phyloP scores from a whole-genome alignment of 2,329 filamentous ascomycete species.

The Penicillium olsonii region DNA sequence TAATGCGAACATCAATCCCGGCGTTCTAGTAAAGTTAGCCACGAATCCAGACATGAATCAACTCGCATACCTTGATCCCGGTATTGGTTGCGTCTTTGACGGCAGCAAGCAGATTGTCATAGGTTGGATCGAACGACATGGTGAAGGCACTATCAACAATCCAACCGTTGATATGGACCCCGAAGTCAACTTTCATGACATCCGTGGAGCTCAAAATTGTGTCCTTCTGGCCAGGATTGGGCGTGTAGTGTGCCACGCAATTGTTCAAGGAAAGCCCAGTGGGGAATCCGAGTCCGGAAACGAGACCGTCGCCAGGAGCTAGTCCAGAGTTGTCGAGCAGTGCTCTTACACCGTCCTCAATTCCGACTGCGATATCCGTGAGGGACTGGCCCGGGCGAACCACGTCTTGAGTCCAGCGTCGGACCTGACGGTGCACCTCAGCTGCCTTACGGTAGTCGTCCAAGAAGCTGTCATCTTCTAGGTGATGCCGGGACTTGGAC shows the following conservation, averaged over 20 bases:
- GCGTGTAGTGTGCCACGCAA: constrained; percentile 58
- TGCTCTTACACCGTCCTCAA: constrained; percentile 57
- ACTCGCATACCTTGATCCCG: constrained; percentile 47
- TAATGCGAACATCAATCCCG: constrained; percentile 58
- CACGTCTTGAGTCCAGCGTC: constrained; percentile 51
- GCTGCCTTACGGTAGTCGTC: constrained; percentile 59
- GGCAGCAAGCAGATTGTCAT: constrained; percentile 72
- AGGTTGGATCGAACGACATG: constrained; percentile 71
- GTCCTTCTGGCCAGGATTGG: constrained; percentile 64
- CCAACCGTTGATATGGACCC: constrained; percentile 75
- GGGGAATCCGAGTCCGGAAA: constrained; percentile 58
- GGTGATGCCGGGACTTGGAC: constrained; percentile 40
- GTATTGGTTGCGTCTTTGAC: constrained; percentile 68
- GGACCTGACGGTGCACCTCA: constrained; percentile 58
- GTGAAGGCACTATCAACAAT: constrained; percentile 84
- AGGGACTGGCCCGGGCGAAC: constrained; percentile 55
- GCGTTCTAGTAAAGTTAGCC: constrained; percentile 42
- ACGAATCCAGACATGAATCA: too few relatives aligned
- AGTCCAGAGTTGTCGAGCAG: constrained; percentile 55
- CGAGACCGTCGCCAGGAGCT: constrained; percentile 53
- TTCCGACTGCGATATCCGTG: constrained; percentile 53
- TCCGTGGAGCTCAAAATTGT: constrained; percentile 70
- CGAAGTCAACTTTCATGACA: constrained; percentile 81
- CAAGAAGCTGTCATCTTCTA: constrained; percentile 52
- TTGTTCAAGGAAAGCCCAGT: constrained; percentile 58